A percentile compares a stretch with the other conserved stretches of the same genome.
Evolutionary conservation across 2,329 filamentous ascomycete genomes (phyloP).

Genomic region (Chaetomium olivaceum): DNA sequence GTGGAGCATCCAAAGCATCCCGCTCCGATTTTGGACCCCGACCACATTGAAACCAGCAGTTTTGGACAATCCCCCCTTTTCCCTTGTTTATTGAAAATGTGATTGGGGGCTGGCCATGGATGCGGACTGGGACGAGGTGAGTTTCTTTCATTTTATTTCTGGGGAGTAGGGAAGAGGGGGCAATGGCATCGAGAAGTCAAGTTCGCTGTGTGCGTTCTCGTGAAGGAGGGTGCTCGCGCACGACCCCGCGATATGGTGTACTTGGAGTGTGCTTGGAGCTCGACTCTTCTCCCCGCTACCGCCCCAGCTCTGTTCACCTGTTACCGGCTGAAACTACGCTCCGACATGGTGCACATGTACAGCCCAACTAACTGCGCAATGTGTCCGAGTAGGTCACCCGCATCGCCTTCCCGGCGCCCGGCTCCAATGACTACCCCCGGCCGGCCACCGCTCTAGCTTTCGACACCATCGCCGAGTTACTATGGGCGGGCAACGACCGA

Average conservation of each 20-base stretch:
- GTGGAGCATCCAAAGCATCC: conserved; percentile 5
- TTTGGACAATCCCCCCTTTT: conserved; percentile 4
- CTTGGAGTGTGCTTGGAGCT: background rate
- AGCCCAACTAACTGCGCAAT: conserved; percentile 15
- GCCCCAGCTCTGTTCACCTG: background rate
- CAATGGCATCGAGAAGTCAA: background rate
- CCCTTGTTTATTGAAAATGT: conserved; percentile 28
- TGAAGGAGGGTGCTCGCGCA: background rate
- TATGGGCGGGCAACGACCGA: conserved; percentile 93
- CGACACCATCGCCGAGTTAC: conserved; percentile 81
- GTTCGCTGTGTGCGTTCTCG: background rate
- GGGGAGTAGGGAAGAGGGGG: background rate
- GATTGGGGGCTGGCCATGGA: conserved; percentile 50
- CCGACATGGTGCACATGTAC: background rate
- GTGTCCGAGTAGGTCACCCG: conserved; percentile 65
- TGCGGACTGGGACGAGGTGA: conserved; percentile 68
- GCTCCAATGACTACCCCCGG: conserved; percentile 67
- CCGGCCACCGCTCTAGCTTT: conserved; percentile 81
- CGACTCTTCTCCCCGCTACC: background rate
- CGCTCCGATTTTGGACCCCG: conserved; percentile 16
- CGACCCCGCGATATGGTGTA: conserved; percentile 11
- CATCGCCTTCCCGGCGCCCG: conserved; percentile 76
- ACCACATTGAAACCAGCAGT: conserved; percentile 6
- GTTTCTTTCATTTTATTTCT: conserved; percentile 35
- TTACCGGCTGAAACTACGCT: background rate